phyloP scores from a whole-genome alignment of 2,329 filamentous ascomycete species.

The Mollisia scopiformis region DNA sequence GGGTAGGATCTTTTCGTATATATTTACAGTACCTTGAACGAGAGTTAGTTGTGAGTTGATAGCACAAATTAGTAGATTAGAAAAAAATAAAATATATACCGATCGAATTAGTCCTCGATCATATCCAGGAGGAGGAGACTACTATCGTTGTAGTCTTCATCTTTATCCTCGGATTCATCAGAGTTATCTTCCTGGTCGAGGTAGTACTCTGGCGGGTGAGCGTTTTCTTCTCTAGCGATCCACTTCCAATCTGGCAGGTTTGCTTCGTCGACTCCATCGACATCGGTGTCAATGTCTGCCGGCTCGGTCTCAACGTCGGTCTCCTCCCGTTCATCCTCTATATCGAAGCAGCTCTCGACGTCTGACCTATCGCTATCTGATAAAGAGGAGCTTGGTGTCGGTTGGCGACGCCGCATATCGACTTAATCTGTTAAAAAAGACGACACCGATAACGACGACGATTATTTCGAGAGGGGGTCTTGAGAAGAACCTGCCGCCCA shows the following conservation, averaged over 20 bases:
- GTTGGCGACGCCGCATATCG: slow-evolving; percentile 19
- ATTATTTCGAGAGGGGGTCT: slow-evolving; percentile 12
- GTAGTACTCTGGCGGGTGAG: slow-evolving; percentile 23
- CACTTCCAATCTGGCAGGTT: slow-evolving; percentile 21
- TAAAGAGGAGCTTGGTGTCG: slow-evolving; percentile 23
- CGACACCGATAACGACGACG: slow-evolving; percentile 4
- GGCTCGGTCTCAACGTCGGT: slow-evolving; percentile 26
- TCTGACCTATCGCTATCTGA: slow-evolving; percentile 25
- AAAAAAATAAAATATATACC: slow-evolving; percentile 17
- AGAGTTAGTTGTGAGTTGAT: slow-evolving; percentile 17
- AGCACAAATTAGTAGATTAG: slow-evolving; percentile 14
- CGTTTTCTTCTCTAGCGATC: slow-evolving; percentile 26
- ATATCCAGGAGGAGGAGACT: slow-evolving; percentile 23
- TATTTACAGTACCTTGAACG: slow-evolving; percentile 23
- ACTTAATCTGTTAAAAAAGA: slow-evolving; percentile 5
- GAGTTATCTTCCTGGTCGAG: slow-evolving; percentile 21
- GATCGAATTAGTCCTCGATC: slow-evolving; percentile 23
- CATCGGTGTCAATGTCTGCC: slow-evolving; percentile 33
- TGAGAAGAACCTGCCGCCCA: slow-evolving; percentile 12
- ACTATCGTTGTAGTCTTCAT: slow-evolving; percentile 26
- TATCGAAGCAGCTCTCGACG: slow-evolving; percentile 29
- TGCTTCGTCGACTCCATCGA: slow-evolving; percentile 15
- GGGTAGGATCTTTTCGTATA: slow-evolving; percentile 20
- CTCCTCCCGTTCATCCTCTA: slow-evolving; percentile 22
- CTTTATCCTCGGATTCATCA: slow-evolving; percentile 25